A percentile compares a stretch with the other conserved stretches of the same genome.
Conservation (phyloP, 2,329 filamentous ascomycete genomes). For the Fusarium piperis region DNA sequence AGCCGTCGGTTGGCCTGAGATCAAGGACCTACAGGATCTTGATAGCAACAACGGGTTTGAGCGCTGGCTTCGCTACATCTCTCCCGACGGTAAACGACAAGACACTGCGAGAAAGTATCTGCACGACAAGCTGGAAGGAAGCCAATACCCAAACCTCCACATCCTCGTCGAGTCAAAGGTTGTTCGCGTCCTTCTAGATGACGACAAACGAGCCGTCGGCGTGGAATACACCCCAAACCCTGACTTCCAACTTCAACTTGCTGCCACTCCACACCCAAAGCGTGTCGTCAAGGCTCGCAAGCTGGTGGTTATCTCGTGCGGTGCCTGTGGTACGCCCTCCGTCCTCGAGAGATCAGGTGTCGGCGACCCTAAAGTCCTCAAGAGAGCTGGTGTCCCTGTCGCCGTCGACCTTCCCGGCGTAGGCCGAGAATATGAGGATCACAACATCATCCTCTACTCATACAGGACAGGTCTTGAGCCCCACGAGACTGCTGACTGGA, state of each 20-base stretch:
- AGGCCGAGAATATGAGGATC: conserved; percentile 64
- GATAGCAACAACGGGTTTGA: conserved; percentile 49
- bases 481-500: conserved; percentile 57
- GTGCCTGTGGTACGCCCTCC: conserved; percentile 62
- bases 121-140: conserved; percentile 43
- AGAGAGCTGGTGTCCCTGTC: conserved; percentile 56
- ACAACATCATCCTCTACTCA: conserved; percentile 62
- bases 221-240: conserved; percentile 65
- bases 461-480: conserved; percentile 52
- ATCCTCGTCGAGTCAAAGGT: conserved; percentile 67
- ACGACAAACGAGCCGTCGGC: conserved; percentile 63
- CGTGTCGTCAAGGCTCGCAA: conserved; percentile 41
- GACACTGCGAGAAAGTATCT: conserved; percentile 65
- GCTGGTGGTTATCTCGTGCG: conserved; percentile 50
- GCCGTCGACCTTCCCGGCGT: conserved; percentile 61
- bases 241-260: conserved; percentile 30
- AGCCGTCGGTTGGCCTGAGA: conserved; percentile 59
- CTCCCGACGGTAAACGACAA: conserved; percentile 61
- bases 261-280: conserved; percentile 13
- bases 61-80: conserved; percentile 53
- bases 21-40: conserved; percentile 64
- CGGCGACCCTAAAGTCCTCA: conserved; percentile 60
- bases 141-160: conserved; percentile 65
- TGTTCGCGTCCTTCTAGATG: conserved; percentile 61
- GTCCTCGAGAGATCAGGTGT: conserved; percentile 72